Evolutionary conservation across 2,329 filamentous ascomycete species (phyloP).

Genomic region (Phaeosphaeria sp.): DNA sequence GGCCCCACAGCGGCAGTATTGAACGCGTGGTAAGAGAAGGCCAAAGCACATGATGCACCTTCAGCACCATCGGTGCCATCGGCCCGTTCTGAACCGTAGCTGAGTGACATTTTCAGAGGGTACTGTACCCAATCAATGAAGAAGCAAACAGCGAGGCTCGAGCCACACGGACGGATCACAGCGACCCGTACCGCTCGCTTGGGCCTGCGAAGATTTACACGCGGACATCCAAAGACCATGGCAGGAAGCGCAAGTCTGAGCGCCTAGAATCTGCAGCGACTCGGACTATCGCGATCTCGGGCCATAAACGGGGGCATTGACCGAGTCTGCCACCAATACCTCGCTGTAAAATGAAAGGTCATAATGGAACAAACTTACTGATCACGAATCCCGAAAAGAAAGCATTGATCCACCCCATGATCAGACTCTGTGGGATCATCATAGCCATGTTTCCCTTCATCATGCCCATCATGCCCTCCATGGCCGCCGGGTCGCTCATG

Average conservation of each 20-base stretch:
- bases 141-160: background rate
- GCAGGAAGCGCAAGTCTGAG: background rate
- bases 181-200: background rate
- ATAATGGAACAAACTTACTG: constrained; percentile 62
- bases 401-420: constrained; percentile 99
- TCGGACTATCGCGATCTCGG: background rate
- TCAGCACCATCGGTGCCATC: background rate
- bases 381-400: constrained; percentile 99
- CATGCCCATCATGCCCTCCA: constrained; percentile 99
- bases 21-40: background rate
- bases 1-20: constrained; percentile 1
- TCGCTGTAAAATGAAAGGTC: background rate
- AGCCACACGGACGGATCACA: background rate
- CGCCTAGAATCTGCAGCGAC: background rate
- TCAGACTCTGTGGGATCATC: constrained; percentile 98
- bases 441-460: constrained; percentile 99
- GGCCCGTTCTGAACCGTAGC: background rate
- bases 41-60: background rate
- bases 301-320: background rate
- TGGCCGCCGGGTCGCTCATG: constrained; percentile 91
- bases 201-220: background rate
- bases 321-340: background rate
- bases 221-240: background rate
- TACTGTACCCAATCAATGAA: background rate
- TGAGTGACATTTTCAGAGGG: background rate